Evolutionary conservation across 495 filamentous ascomycete genomes (phyloP).

Genomic region (Massariosphaeria phaeospora): DNA sequence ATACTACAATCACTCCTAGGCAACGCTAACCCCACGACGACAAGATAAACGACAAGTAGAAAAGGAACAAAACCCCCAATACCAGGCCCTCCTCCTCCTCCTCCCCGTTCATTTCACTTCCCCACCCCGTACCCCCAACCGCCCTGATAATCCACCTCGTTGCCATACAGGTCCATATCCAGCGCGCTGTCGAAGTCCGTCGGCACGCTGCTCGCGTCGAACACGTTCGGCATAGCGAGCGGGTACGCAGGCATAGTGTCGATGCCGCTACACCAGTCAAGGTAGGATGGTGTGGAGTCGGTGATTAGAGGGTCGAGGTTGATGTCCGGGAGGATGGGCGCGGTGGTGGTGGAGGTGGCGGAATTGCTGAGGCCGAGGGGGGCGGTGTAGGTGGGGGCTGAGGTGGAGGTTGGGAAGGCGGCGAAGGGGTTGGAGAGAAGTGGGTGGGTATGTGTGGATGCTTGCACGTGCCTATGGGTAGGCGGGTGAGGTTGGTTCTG

Average conservation of each 20-base stretch:
- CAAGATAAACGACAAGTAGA: too few species aligned
- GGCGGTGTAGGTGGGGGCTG: not conserved
- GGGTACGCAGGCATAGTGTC: not conserved
- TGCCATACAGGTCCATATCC: not conserved
- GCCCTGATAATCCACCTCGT: not conserved
- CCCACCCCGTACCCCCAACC: not conserved
- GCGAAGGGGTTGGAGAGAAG: constrained; percentile 2
- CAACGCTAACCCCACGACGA: too few species aligned
- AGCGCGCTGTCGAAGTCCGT: not conserved
- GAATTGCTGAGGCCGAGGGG: not conserved
- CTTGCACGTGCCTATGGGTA: too few species aligned
- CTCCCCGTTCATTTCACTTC: too few species aligned
- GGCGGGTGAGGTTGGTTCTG: too few species aligned
- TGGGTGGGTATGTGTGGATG: not conserved
- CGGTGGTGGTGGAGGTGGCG: not conserved
- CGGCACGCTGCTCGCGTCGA: too few species aligned
- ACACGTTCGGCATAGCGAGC: not conserved
- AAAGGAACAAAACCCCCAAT: too few species aligned
- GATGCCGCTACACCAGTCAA: not conserved
- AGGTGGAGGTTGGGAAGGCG: not conserved
- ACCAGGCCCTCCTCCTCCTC: too few species aligned
- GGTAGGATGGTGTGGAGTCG: not conserved
- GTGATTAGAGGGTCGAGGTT: constrained; percentile 1
- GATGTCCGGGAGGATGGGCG: constrained; percentile 3
- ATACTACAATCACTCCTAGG: too few species aligned